These are phyloP conservation scores for Yamadazyma sp. DNA, from an alignment of 805 yeast genomes.

Conservation along the genomic window DNA sequence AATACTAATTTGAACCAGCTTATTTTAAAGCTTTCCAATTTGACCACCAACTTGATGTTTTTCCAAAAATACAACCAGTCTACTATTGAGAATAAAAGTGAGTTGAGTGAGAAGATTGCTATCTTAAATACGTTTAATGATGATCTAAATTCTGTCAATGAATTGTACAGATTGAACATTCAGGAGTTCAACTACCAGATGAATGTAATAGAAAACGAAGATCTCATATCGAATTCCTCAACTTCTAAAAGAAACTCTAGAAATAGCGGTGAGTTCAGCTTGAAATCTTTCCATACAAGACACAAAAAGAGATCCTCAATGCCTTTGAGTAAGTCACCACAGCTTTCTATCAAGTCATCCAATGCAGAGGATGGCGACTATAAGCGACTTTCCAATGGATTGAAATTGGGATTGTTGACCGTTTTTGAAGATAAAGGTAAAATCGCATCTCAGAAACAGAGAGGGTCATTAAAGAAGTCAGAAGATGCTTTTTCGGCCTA, in stretches of 20 bases:
- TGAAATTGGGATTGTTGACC: conserved; percentile 38
- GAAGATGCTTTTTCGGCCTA: conserved; percentile 24
- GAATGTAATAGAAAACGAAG: conserved; percentile 7
- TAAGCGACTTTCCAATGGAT: conserved; percentile 36
- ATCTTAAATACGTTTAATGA: conserved; percentile 37
- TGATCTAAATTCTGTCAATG: conserved; percentile 29
- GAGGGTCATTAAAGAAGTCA: conserved; percentile 11
- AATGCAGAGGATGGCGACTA: conserved; percentile 21
- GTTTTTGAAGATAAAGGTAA: conserved; percentile 34
- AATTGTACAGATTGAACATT: conserved; percentile 30
- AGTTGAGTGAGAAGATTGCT: conserved; percentile 34
- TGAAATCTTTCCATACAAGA: conserved; percentile 37
- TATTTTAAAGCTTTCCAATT: conserved; percentile 29
- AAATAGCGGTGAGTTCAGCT: conserved; percentile 21
- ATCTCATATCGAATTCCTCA: conserved; percentile 17
- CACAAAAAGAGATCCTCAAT: conserved; percentile 27
- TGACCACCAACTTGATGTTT: conserved; percentile 35
- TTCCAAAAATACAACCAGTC: conserved; percentile 39
- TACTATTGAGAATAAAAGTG: conserved; percentile 27
- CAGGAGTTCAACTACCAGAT: conserved; percentile 26
- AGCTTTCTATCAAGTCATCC: conserved; percentile 3
- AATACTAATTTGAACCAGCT: conserved; percentile 25
- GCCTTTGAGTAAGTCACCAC: conserved; percentile 13
- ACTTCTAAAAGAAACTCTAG: conserved; percentile 21
- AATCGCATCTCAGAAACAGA: background rate